A percentile compares a stretch with the other conserved stretches of the same genome.
These are phyloP conservation scores for Nephelium lappaceum DNA, from an alignment of 345 rosid genomes.

Conservation along the genomic window DNA sequence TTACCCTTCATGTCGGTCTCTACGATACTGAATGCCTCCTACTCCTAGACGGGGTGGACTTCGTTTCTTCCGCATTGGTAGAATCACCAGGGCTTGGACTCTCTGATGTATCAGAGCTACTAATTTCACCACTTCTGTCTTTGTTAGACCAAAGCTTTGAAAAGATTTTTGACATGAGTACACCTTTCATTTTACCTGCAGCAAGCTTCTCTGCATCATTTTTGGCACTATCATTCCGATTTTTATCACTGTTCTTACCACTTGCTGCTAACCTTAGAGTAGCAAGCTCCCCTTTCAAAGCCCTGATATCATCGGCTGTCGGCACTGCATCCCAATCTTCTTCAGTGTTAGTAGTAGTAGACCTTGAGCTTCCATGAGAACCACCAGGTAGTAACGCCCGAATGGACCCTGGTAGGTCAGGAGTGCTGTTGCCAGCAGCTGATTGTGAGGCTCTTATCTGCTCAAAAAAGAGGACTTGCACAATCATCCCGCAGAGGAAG, in stretches of 20 bases:
- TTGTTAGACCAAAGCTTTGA: constrained; percentile 70
- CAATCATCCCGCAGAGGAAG: constrained; percentile 79
- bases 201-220: constrained; percentile 39
- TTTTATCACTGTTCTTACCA: constrained; percentile 22
- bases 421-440: constrained; percentile 56
- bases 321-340: constrained; percentile 92
- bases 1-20: not conserved
- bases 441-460: constrained; percentile 60
- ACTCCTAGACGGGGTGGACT: constrained; percentile 77
- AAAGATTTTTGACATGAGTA: constrained; percentile 52
- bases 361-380: constrained; percentile 84
- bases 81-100: constrained; percentile 68
- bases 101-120: constrained; percentile 68
- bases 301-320: constrained; percentile 68
- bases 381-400: constrained; percentile 53
- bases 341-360: constrained; percentile 76
- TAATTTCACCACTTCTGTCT: constrained; percentile 62
- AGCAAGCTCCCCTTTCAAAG: constrained; percentile 71
- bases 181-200: constrained; percentile 55
- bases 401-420: constrained; percentile 57
- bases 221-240: constrained; percentile 31
- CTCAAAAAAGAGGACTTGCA: constrained; percentile 90
- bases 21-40: constrained; percentile 61
- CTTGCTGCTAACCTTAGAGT: constrained; percentile 38
- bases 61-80: constrained; percentile 59